Evolutionary conservation across 352 stramenopile genomes (phyloP).

Genomic region (Pythium sp.): DNA sequence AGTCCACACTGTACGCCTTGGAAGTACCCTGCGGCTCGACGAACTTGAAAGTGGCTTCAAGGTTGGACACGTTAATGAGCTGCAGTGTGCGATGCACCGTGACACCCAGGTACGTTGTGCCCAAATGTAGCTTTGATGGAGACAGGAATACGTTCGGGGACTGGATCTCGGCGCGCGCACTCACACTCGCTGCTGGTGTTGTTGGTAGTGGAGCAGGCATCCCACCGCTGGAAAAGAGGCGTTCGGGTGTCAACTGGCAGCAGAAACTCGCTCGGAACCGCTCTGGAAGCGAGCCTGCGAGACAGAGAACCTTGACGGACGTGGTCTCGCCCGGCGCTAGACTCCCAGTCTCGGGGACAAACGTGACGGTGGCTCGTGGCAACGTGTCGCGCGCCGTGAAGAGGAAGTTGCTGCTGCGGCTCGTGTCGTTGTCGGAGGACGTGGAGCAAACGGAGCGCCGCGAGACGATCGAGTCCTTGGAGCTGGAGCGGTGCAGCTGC

Average conservation of each 20-base stretch:
- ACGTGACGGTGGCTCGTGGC: conserved; percentile 44
- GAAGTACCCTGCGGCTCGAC: conserved; percentile 56
- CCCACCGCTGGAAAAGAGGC: conserved; percentile 17
- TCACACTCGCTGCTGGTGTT: conserved; percentile 23
- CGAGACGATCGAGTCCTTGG: conserved; percentile 54
- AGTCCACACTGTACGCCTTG: conserved; percentile 43
- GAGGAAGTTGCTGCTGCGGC: conserved; percentile 27
- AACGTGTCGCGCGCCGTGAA: conserved; percentile 43
- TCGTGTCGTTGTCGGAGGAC: conserved; percentile 40
- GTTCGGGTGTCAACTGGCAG: conserved; percentile 35
- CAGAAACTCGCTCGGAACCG: conserved; percentile 52
- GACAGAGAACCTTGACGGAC: conserved; percentile 40
- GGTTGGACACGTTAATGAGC: conserved; percentile 81
- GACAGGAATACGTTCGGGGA: conserved; percentile 72
- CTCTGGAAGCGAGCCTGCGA: conserved; percentile 55
- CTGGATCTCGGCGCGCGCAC: conserved; percentile 73
- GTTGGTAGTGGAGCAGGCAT: not conserved
- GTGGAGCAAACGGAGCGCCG: conserved; percentile 28
- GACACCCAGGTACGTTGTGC: conserved; percentile 69
- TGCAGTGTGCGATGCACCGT: conserved; percentile 39
- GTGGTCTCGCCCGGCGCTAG: conserved; percentile 39
- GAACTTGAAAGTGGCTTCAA: conserved; percentile 75
- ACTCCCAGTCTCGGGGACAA: conserved; percentile 41
- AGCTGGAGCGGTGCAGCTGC: conserved; percentile 34
- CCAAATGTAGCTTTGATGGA: conserved; percentile 40